A percentile compares a stretch with the other conserved stretches of the same genome.
These are phyloP conservation scores for Leccinum subrobustum DNA, from an alignment of 1,284 basidiomycete species.

Conservation along the genomic window DNA sequence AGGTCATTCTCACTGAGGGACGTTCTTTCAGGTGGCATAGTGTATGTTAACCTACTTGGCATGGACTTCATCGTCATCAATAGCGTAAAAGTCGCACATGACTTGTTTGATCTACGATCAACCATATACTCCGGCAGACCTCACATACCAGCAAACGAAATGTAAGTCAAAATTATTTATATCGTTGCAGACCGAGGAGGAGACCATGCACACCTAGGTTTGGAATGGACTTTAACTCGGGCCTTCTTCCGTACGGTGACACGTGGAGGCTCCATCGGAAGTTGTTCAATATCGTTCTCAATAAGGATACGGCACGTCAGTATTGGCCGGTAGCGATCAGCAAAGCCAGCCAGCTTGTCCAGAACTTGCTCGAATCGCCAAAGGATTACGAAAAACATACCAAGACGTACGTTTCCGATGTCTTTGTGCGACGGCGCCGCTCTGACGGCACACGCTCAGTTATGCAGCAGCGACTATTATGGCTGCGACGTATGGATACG, in stretches of 20 bases:
- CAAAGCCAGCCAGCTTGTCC: slow-evolving; percentile 23
- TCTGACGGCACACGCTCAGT: slow-evolving; percentile 13
- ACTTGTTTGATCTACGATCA: slow-evolving; percentile 42
- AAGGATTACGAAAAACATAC: slow-evolving; percentile 17
- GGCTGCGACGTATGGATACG: slow-evolving; percentile 29
- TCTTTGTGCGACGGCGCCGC: neutral
- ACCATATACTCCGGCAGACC: slow-evolving; percentile 43
- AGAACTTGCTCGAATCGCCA: slow-evolving; percentile 24
- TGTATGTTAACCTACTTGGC: slow-evolving; percentile 37
- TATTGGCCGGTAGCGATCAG: slow-evolving; percentile 18
- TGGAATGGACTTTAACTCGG: slow-evolving; percentile 31
- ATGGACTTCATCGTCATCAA: slow-evolving; percentile 41
- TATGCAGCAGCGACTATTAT: slow-evolving; percentile 25
- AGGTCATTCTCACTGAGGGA: neutral
- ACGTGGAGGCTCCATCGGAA: slow-evolving; percentile 29
- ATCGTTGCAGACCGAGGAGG: neutral
- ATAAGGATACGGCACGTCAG: slow-evolving; percentile 8
- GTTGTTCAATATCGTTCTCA: slow-evolving; percentile 19
- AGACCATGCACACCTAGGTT: slow-evolving; percentile 17
- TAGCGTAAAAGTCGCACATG: slow-evolving; percentile 34
- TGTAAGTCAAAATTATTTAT: slow-evolving; percentile 10
- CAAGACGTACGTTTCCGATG: slow-evolving; percentile 19
- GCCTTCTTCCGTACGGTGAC: slow-evolving; percentile 26
- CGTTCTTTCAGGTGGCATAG: slow-evolving; percentile 31
- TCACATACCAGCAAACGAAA: slow-evolving; percentile 16